Percentiles rank a stretch among this genome's conserved stretches.
These are phyloP conservation scores for Pestalotiopsis fici DNA, from an alignment of 2,329 filamentous ascomycete genomes.

Conservation along the genomic window DNA sequence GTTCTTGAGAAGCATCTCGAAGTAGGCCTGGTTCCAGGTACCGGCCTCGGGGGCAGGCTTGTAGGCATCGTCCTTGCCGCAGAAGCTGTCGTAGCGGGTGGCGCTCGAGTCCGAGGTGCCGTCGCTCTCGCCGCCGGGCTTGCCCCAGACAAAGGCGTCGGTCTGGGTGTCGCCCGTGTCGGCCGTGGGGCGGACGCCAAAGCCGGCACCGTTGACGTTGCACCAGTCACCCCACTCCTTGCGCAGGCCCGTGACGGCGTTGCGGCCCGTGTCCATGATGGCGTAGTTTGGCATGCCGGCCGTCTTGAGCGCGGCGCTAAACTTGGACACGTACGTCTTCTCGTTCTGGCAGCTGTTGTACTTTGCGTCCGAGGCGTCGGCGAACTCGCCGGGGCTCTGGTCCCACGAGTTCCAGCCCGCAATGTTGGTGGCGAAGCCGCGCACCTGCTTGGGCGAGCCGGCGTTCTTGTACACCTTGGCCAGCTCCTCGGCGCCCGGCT, in stretches of 20 bases:
- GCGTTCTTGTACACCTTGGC: slow-evolving; percentile 53
- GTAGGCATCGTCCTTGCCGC: slow-evolving; percentile 52
- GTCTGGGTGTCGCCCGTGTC: slow-evolving; percentile 51
- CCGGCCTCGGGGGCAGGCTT: slow-evolving; percentile 68
- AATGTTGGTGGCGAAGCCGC: slow-evolving; percentile 55
- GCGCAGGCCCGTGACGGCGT: slow-evolving; percentile 43
- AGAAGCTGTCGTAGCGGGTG: slow-evolving; percentile 48
- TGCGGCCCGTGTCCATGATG: slow-evolving; percentile 19
- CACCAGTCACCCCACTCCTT: slow-evolving; percentile 58
- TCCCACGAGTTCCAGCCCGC: slow-evolving; percentile 56
- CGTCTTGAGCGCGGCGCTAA: slow-evolving; percentile 60
- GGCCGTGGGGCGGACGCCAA: slow-evolving; percentile 54
- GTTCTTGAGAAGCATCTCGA: slow-evolving; percentile 53
- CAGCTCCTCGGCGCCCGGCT: slow-evolving; percentile 50
- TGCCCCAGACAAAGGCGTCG: slow-evolving; percentile 61
- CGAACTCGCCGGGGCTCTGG: slow-evolving; percentile 31
- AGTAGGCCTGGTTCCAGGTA: slow-evolving; percentile 63
- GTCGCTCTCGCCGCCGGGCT: slow-evolving; percentile 51
- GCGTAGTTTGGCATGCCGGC: slow-evolving; percentile 37
- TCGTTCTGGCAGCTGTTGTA: slow-evolving; percentile 50
- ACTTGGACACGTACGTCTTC: slow-evolving; percentile 60
- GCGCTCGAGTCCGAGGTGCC: slow-evolving; percentile 35
- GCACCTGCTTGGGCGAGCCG: slow-evolving; percentile 46
- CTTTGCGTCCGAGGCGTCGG: slow-evolving; percentile 32
- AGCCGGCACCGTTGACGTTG: slow-evolving; percentile 55